Conservation (phyloP, 2,329 filamentous ascomycete species). For the Neopestalotiopsis sp. region DNA sequence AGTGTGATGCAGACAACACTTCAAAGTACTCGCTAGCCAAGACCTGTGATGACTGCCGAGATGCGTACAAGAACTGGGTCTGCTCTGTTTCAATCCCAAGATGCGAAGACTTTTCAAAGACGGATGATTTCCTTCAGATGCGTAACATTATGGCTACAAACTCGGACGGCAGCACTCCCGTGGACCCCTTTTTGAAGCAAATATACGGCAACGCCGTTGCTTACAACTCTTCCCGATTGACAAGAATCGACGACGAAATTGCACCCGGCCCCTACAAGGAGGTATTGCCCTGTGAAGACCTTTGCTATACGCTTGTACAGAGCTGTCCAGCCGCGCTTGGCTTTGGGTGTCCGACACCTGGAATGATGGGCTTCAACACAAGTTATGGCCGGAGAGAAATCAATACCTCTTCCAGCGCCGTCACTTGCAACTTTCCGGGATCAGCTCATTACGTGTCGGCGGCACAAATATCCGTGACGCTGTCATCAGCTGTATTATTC, state of each 20-base stretch:
- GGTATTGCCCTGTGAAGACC: slow-evolving; percentile 82
- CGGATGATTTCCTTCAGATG: slow-evolving; percentile 60
- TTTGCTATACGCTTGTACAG: slow-evolving; percentile 86
- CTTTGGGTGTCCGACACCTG: slow-evolving; percentile 73
- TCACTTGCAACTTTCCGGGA: slow-evolving; percentile 67
- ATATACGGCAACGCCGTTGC: slow-evolving; percentile 39
- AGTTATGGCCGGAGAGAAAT: slow-evolving; percentile 48
- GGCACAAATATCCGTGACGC: slow-evolving; percentile 27
- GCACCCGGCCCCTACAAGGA: slow-evolving; percentile 92
- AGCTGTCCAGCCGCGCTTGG: slow-evolving; percentile 79
- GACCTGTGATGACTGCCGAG: slow-evolving; percentile 75
- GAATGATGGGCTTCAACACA: slow-evolving; percentile 46
- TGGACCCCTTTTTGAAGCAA: slow-evolving; percentile 39
- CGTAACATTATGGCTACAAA: slow-evolving; percentile 77
- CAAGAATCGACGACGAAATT: slow-evolving; percentile 73
- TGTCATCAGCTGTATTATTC: background rate
- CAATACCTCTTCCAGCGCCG: slow-evolving; percentile 25
- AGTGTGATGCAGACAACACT: slow-evolving; percentile 78
- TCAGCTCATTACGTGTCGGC: slow-evolving; percentile 57
- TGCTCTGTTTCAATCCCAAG: slow-evolving; percentile 92
- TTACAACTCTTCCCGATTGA: slow-evolving; percentile 69
- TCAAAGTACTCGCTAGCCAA: slow-evolving; percentile 83
- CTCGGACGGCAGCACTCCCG: slow-evolving; percentile 67
- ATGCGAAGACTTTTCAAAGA: slow-evolving; percentile 79
- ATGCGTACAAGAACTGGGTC: slow-evolving; percentile 91